A percentile compares a stretch with the other conserved stretches of the same genome.
These are phyloP conservation scores for Diaporthe eres DNA, from an alignment of 2,329 filamentous ascomycete genomes.

Conservation along the genomic window DNA sequence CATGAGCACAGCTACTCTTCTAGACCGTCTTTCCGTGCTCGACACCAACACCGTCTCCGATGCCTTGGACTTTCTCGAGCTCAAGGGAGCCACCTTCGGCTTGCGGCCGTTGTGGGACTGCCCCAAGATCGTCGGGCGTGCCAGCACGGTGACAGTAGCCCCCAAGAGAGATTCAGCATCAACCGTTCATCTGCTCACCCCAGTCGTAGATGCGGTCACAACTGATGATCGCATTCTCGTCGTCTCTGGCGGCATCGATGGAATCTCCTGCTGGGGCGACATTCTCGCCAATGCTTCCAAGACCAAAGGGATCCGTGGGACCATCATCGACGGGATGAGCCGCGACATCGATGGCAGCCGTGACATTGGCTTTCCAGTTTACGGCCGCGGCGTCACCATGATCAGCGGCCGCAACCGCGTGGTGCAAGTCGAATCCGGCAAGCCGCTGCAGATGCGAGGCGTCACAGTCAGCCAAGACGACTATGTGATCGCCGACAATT, in stretches of 20 bases:
- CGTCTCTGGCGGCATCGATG: not conserved
- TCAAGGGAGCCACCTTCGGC: conserved; percentile 1
- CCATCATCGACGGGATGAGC: conserved; percentile 14
- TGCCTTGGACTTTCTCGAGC: not conserved
- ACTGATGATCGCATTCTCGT: not conserved
- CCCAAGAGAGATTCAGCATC: not conserved
- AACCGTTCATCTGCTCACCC: not conserved
- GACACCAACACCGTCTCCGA: conserved; percentile 18
- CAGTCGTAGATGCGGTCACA: not conserved
- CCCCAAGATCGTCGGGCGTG: conserved; percentile 3
- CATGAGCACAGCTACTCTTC: not conserved
- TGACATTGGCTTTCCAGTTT: not conserved
- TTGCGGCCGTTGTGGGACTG: conserved; percentile 16
- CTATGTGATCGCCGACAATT: not conserved
- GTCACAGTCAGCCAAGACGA: conserved; percentile 1
- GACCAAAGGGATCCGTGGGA: not conserved
- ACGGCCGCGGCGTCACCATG: not conserved
- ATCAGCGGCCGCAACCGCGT: not conserved
- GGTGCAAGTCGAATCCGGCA: not conserved
- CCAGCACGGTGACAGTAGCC: not conserved
- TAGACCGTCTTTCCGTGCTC: conserved; percentile 1
- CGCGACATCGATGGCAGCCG: conserved; percentile 15
- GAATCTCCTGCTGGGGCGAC: conserved; percentile 5
- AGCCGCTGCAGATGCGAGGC: not conserved
- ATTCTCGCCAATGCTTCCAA: conserved; percentile 14